A percentile compares a stretch with the other conserved stretches of the same genome.
Evolutionary conservation across 2,329 filamentous ascomycete genomes (phyloP).

Genomic region (Curvularia hawaiiensis): DNA sequence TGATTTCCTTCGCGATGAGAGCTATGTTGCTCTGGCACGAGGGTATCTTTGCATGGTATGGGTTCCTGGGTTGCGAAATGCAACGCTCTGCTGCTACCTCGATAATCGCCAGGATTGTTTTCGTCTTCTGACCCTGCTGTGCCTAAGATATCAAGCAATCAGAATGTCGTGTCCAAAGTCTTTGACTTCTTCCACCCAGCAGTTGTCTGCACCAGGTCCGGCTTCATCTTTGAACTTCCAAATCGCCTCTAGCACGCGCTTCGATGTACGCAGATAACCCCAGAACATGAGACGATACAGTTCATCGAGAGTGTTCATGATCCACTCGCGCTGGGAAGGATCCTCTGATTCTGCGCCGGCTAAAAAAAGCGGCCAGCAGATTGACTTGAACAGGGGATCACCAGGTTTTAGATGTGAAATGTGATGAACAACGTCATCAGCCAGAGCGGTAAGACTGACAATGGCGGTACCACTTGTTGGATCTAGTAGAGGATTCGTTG

Average conservation of each 20-base stretch:
- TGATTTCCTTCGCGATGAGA: neutral
- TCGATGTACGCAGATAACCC: constrained; percentile 46
- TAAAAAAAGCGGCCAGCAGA: constrained; percentile 65
- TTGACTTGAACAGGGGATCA: constrained; percentile 63
- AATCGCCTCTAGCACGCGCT: constrained; percentile 42
- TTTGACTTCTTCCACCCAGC: constrained; percentile 44
- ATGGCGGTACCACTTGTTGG: constrained; percentile 45
- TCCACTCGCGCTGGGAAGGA: constrained; percentile 56
- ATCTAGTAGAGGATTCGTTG: constrained; percentile 47
- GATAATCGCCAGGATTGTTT: neutral
- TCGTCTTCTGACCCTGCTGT: neutral
- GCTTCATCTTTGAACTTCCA: constrained; percentile 41
- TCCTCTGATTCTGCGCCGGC: constrained; percentile 62
- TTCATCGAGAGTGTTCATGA: constrained; percentile 52
- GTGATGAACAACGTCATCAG: constrained; percentile 58
- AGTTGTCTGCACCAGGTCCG: constrained; percentile 29
- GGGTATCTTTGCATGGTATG: neutral
- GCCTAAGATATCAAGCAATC: constrained; percentile 33
- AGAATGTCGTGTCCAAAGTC: constrained; percentile 39
- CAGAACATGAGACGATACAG: constrained; percentile 45
- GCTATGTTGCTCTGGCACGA: neutral
- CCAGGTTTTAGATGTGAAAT: constrained; percentile 55
- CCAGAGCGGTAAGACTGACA: constrained; percentile 47
- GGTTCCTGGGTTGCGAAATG: neutral
- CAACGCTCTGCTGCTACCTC: neutral